phyloP scores from a whole-genome alignment of 2,329 filamentous ascomycete genomes.

The Westerdykella aurantiaca region DNA sequence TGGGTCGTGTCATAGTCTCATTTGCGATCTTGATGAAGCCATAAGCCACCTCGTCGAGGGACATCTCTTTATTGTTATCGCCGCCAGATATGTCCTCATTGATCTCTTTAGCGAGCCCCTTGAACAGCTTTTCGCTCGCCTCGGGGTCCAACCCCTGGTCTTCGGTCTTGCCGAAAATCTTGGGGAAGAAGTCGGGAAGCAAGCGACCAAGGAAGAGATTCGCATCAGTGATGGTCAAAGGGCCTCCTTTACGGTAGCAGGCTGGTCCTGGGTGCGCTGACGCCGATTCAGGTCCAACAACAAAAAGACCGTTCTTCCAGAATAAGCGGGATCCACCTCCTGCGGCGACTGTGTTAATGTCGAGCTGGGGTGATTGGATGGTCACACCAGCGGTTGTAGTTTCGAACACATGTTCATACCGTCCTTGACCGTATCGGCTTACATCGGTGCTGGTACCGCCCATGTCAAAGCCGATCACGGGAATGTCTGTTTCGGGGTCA shows the following conservation, averaged over 20 bases:
- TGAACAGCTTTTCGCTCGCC: slow-evolving; percentile 68
- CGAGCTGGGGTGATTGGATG: slow-evolving; percentile 84
- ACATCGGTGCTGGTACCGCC: slow-evolving; percentile 90
- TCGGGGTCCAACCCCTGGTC: slow-evolving; percentile 71
- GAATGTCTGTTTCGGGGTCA: slow-evolving; percentile 72
- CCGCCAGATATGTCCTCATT: slow-evolving; percentile 66
- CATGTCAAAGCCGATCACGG: slow-evolving; percentile 95
- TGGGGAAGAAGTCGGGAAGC: slow-evolving; percentile 86
- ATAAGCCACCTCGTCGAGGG: slow-evolving; percentile 76
- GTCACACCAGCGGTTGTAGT: slow-evolving; percentile 92
- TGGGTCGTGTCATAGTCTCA: slow-evolving; percentile 85
- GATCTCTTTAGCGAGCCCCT: slow-evolving; percentile 69
- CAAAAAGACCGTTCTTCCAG: slow-evolving; percentile 83
- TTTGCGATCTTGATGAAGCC: slow-evolving; percentile 88
- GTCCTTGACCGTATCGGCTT: slow-evolving; percentile 75
- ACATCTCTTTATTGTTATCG: slow-evolving; percentile 57
- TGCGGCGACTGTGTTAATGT: slow-evolving; percentile 92
- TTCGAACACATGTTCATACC: slow-evolving; percentile 91
- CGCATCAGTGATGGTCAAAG: slow-evolving; percentile 87
- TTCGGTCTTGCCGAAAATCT: slow-evolving; percentile 89
- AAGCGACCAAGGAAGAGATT: slow-evolving; percentile 81
- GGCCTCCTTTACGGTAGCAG: slow-evolving; percentile 85
- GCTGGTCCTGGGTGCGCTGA: slow-evolving; percentile 85
- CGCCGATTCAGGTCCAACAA: slow-evolving; percentile 84
- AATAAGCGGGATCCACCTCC: slow-evolving; percentile 81